Conservation (phyloP, 2,329 filamentous ascomycete species). For the Phyllosticta capitalensis region DNA sequence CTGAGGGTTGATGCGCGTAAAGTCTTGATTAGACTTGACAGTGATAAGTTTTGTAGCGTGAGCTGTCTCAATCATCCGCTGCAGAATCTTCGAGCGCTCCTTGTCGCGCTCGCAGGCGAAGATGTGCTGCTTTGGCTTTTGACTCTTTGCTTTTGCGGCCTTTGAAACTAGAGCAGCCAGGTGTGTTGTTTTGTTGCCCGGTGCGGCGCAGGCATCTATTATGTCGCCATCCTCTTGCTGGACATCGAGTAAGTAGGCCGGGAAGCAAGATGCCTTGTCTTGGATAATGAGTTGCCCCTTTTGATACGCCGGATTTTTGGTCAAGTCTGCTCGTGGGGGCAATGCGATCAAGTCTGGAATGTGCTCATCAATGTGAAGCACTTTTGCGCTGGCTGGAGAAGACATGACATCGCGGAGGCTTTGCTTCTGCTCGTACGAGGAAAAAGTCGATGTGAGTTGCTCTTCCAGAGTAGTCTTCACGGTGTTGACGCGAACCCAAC, state of each 20-base stretch:
- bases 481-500: slow-evolving; percentile 85
- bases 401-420: slow-evolving; percentile 49
- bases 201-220: slow-evolving; percentile 89
- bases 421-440: slow-evolving; percentile 47
- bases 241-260: slow-evolving; percentile 75
- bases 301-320: slow-evolving; percentile 62
- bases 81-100: slow-evolving; percentile 61
- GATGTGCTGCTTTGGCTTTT: slow-evolving; percentile 39
- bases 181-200: slow-evolving; percentile 96
- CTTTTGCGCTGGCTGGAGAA: slow-evolving; percentile 32
- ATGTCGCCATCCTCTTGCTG: slow-evolving; percentile 59
- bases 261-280: slow-evolving; percentile 95
- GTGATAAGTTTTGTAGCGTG: slow-evolving; percentile 58
- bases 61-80: slow-evolving; percentile 74
- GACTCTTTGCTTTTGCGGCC: not conserved
- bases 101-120: slow-evolving; percentile 73
- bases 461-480: slow-evolving; percentile 60
- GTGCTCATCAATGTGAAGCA: slow-evolving; percentile 65
- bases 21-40: slow-evolving; percentile 69
- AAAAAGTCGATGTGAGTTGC: slow-evolving; percentile 68
- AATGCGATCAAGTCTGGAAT: slow-evolving; percentile 78
- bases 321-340: slow-evolving; percentile 61
- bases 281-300: slow-evolving; percentile 78
- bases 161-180: slow-evolving; percentile 61
- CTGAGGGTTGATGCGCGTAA: slow-evolving; percentile 65